A percentile compares a stretch with the other conserved stretches of the same genome.
phyloP scores from a whole-genome alignment of 177 flowering plant species.

The Vitis hybrid region DNA sequence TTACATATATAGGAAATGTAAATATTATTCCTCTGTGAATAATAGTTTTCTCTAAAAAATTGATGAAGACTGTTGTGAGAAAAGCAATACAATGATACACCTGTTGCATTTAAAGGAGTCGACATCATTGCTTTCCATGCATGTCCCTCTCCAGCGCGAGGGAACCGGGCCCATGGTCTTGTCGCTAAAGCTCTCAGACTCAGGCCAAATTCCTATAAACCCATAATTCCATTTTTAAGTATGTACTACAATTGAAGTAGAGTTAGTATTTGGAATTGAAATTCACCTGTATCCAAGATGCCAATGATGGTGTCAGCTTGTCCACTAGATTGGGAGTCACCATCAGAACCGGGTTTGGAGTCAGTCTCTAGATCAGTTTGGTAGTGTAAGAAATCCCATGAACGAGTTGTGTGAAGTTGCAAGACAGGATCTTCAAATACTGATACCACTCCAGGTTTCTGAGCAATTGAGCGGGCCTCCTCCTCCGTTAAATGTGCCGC shows the following conservation, averaged over 20 bases:
- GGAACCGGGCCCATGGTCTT: constrained; percentile 63
- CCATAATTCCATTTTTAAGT: background rate
- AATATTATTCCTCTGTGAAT: no score
- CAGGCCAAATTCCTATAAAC: constrained; percentile 75
- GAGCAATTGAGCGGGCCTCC: constrained; percentile 48
- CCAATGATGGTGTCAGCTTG: constrained; percentile 59
- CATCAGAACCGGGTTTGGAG: constrained; percentile 15
- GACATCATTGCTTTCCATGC: constrained; percentile 50
- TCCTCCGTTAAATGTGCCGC: constrained; percentile 57
- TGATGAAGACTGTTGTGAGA: no score
- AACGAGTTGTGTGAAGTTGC: constrained; percentile 82
- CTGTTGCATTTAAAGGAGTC: constrained; percentile 60
- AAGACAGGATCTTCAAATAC: constrained; percentile 65
- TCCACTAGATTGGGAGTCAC: constrained; percentile 11
- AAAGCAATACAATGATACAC: constrained; percentile 18
- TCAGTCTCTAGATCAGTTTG: constrained; percentile 35
- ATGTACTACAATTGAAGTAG: background rate
- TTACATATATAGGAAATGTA: no score
- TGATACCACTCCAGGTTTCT: constrained; percentile 62
- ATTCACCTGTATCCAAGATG: constrained; percentile 61
- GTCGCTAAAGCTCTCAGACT: constrained; percentile 69
- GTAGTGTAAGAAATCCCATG: constrained; percentile 76
- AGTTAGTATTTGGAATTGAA: background rate
- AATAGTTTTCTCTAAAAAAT: no score
- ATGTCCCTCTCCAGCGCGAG: constrained; percentile 65